A percentile compares a stretch with the other conserved stretches of the same genome.
These are phyloP conservation scores for Rutstroemia sp. DNA, from an alignment of 2,329 filamentous ascomycete species.

Conservation along the genomic window DNA sequence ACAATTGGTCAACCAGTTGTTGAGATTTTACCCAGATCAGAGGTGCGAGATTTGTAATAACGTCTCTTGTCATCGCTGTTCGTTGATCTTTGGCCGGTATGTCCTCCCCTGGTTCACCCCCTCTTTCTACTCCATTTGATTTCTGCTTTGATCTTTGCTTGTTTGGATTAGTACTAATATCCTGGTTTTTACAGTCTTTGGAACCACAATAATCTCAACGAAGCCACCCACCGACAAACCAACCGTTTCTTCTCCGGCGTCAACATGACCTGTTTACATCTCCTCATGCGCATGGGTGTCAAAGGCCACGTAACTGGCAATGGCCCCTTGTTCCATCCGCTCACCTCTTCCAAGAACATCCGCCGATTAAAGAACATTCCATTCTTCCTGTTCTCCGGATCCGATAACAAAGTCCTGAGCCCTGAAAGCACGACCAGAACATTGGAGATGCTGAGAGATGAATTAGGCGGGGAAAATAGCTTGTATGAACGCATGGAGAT, in stretches of 20 bases:
- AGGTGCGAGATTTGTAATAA: conserved; percentile 53
- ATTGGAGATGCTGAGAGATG: conserved; percentile 44
- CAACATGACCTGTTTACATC: conserved; percentile 48
- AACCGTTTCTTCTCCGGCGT: conserved; percentile 56
- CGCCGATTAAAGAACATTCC: conserved; percentile 43
- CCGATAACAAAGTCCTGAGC: conserved; percentile 49
- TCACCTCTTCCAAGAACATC: conserved; percentile 45
- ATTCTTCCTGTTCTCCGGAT: conserved; percentile 47
- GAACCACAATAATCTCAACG: conserved; percentile 59
- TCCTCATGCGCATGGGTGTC: conserved; percentile 50
- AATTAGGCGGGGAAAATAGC: conserved; percentile 40
- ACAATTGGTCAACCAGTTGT: conserved; percentile 43
- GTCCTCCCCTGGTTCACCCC: not conserved
- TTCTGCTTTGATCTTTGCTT: not conserved
- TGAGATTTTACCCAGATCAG: conserved; percentile 50
- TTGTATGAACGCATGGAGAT: conserved; percentile 46
- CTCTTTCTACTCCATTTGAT: not conserved
- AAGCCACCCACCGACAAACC: conserved; percentile 55
- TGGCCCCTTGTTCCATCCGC: conserved; percentile 37
- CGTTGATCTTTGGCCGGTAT: conserved; percentile 52
- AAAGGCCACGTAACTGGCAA: conserved; percentile 46
- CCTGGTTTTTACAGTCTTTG: conserved; percentile 35
- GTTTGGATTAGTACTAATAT: not conserved
- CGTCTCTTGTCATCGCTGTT: conserved; percentile 52
- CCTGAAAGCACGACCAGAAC: conserved; percentile 45